Evolutionary conservation across 768 basidiomycete species (phyloP), one percentile per base, ranked within the genome.

Genomic region (Pilatotrama ljubarskyi): DNA sequence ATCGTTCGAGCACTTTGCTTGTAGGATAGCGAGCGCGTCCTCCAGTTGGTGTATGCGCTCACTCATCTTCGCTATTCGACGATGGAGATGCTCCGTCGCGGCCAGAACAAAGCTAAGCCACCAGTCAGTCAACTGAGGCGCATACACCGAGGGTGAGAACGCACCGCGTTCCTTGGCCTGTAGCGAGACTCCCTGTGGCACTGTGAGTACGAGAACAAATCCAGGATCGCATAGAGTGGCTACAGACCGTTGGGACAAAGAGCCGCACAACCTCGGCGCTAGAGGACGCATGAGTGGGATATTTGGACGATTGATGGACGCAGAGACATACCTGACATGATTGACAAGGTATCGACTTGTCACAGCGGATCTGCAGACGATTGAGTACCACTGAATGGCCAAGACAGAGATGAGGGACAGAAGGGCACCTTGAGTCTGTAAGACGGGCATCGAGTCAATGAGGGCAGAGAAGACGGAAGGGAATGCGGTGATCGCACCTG

Each of bases 311-410:
- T n/a, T 8, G 14, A 32, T 17, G 22, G 13, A 13, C 7, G 35
- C 11, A 11, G 57, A 26, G 20, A 71, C 76, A 41, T 69, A 85
- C 87, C 77, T 84, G 83, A 70, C 88, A 90, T 0, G 87, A 88
- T 69, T 88, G 86, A 69, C 88, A 90, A 10, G 89, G 89, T 54
- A 90, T 86, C 64, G 87, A 82, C 77, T 90, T 90, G 81, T 90
- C 87, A 76, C 88, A 91, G 69, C 88, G 89, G 71, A 91, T 89
- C 79, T 90, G 86, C 66, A 85, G 77, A 67, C 4, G 46, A 22
- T 8, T 53, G 18, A 56, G 46, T 25, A 35, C 22, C 36, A 22
- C 26, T 40, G 50, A 13, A 17, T 7, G 25, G 47, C 37, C 38
- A 51, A 38, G 42, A 25, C 51, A 29, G 25, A 22, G 22, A 22